A percentile compares a stretch with the other conserved stretches of the same genome.
Evolutionary conservation across 2,329 filamentous ascomycete genomes (phyloP).

Genomic region (Pezicula radicicola): DNA sequence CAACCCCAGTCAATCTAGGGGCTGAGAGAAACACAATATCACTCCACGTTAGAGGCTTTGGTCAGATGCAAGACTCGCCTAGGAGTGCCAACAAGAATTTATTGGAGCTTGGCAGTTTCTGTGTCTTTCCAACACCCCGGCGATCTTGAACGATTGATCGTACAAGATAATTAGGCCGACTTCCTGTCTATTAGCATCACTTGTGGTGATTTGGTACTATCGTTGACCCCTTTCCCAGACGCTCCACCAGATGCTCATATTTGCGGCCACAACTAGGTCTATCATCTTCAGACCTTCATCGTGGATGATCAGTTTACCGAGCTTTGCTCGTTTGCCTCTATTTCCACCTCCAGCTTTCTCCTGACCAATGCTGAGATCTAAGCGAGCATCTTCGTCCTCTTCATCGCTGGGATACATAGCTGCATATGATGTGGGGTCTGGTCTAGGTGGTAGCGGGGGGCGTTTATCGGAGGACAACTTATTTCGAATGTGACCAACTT

Average conservation of each 20-base stretch:
- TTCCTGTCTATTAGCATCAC: neutral
- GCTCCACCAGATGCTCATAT: conserved; percentile 92
- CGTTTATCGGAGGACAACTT: conserved; percentile 26
- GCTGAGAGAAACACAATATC: too few relatives aligned
- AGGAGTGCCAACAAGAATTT: too few relatives aligned
- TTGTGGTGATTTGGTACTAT: neutral
- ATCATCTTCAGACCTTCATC: conserved; percentile 94
- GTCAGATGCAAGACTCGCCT: too few relatives aligned
- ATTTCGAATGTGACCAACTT: conserved; percentile 24
- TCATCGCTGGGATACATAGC: conserved; percentile 20
- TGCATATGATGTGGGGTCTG: conserved; percentile 17
- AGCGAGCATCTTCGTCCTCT: conserved; percentile 35
- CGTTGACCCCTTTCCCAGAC: conserved; percentile 58
- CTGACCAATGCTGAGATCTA: conserved; percentile 74
- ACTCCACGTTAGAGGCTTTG: too few relatives aligned
- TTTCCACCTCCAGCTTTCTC: conserved; percentile 86
- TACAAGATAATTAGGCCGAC: too few relatives aligned
- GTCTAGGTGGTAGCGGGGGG: conserved; percentile 14
- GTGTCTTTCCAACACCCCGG: too few relatives aligned
- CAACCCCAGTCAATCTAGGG: too few relatives aligned
- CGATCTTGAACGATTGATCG: too few relatives aligned
- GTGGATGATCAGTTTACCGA: conserved; percentile 88
- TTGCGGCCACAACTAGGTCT: conserved; percentile 86
- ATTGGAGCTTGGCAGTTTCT: too few relatives aligned
- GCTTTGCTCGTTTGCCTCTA: conserved; percentile 81